Percentiles rank a stretch among this genome's conserved stretches.
These are phyloP conservation scores for Tilletiaria anomala DNA, from an alignment of 1,284 basidiomycete genomes.

Conservation along the genomic window DNA sequence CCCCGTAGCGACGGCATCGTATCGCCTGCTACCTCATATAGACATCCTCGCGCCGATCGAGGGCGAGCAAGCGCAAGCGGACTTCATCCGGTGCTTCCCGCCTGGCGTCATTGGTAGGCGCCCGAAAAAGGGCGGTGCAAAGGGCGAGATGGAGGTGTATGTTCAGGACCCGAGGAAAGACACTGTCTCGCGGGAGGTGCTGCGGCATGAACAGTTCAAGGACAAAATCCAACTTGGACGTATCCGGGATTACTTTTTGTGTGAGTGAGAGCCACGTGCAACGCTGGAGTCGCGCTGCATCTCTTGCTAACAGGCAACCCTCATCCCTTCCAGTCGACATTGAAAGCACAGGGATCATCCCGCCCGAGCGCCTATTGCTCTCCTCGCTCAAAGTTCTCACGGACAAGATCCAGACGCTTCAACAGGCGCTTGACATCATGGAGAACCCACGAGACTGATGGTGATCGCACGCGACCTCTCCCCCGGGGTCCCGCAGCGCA, in stretches of 20 bases:
- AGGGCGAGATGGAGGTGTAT: slow-evolving; percentile 51
- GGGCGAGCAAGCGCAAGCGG: not conserved
- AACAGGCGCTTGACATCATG: slow-evolving; percentile 24
- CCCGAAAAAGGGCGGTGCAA: slow-evolving; percentile 44
- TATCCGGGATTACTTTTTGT: slow-evolving; percentile 85
- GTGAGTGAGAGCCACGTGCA: slow-evolving; percentile 43
- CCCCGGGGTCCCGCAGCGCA: no score
- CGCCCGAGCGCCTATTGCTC: slow-evolving; percentile 66
- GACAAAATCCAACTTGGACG: slow-evolving; percentile 69
- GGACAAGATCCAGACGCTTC: slow-evolving; percentile 51
- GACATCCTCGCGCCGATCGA: slow-evolving; percentile 55
- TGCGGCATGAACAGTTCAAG: slow-evolving; percentile 80
- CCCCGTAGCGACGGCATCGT: slow-evolving; percentile 66
- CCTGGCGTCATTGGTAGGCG: slow-evolving; percentile 68
- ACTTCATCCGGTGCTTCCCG: slow-evolving; percentile 75
- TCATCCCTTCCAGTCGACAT: slow-evolving; percentile 51
- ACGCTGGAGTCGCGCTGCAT: not conserved
- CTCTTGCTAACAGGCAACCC: not conserved
- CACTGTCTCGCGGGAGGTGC: slow-evolving; percentile 79
- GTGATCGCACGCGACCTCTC: no score
- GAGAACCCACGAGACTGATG: not conserved
- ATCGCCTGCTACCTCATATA: slow-evolving; percentile 79
- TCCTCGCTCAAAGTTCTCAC: slow-evolving; percentile 73
- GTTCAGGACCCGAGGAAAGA: slow-evolving; percentile 61
- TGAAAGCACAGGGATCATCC: slow-evolving; percentile 77